A percentile compares a stretch with the other conserved stretches of the same genome.
Evolutionary conservation across 2,329 filamentous ascomycete species (phyloP).

Genomic region (Nothophaeocryptopus gaeumannii): DNA sequence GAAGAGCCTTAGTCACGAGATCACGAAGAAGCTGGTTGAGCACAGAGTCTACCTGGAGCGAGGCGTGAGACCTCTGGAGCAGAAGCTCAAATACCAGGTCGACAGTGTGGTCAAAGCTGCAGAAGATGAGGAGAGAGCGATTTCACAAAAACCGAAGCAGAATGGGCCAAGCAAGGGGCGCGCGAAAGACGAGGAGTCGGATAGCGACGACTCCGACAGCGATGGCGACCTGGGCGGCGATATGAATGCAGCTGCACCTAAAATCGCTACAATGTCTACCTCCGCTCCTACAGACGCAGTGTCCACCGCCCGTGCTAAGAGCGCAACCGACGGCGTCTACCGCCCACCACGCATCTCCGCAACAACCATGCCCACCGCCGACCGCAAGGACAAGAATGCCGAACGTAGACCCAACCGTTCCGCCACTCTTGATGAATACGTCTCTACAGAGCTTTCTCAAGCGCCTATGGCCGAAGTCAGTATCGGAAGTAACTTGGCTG

Average conservation of each 20-base stretch:
- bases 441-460: constrained; percentile 76
- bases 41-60: constrained; percentile 90
- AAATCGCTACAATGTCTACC: constrained; percentile 50
- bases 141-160: constrained; percentile 36
- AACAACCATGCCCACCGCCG: constrained; percentile 64
- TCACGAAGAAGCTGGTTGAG: constrained; percentile 84
- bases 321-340: constrained; percentile 68
- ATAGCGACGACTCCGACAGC: constrained; percentile 35
- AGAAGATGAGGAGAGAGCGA: constrained; percentile 63
- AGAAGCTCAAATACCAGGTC: constrained; percentile 89
- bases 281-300: constrained; percentile 30
- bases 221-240: constrained; percentile 48
- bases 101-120: constrained; percentile 89
- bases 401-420: constrained; percentile 68
- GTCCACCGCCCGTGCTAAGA: constrained; percentile 31
- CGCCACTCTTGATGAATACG: constrained; percentile 85
- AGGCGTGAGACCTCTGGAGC: constrained; percentile 84
- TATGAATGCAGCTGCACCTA: constrained; percentile 62
- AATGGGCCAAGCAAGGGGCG: constrained; percentile 24
- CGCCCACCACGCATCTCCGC: constrained; percentile 84
- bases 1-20: constrained; percentile 58
- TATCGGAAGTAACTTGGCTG: constrained; percentile 80
- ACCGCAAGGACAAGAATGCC: constrained; percentile 58
- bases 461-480: constrained; percentile 82
- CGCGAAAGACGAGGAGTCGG: constrained; percentile 24